Conservation (phyloP, 139 green algal species). For the Chlamydomonas eustigma region DNA sequence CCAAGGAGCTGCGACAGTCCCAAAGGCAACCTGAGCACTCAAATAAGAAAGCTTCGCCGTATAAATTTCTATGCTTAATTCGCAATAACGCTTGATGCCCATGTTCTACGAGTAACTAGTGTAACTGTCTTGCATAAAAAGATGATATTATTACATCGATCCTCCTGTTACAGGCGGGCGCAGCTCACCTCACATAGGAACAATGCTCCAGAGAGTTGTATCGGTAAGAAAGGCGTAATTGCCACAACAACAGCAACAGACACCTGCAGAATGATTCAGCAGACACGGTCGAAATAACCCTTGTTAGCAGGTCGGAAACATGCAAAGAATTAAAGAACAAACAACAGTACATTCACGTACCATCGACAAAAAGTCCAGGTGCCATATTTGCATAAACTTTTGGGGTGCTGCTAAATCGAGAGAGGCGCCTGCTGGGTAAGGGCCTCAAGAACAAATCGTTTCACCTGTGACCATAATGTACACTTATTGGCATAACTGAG, state of each 20-base stretch:
- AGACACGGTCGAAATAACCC: background rate
- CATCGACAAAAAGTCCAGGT: slow-evolving; percentile 22
- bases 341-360: background rate
- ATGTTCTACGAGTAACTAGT: background rate
- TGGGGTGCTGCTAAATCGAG: no score
- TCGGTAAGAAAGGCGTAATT: slow-evolving; percentile 1
- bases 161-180: background rate
- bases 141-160: background rate
- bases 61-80: background rate
- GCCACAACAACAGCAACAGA: slow-evolving; percentile 27
- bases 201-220: slow-evolving; percentile 1
- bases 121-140: background rate
- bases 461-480: no score
- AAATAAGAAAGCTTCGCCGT: background rate
- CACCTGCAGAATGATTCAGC: slow-evolving; percentile 8
- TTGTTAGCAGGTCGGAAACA: background rate
- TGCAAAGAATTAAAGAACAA: background rate
- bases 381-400: slow-evolving; percentile 28
- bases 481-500: no score
- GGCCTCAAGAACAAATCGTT: no score
- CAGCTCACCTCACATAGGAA: background rate
- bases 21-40: slow-evolving; percentile 22
- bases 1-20: background rate
- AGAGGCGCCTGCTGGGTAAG: no score
- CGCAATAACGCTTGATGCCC: background rate